Evolutionary conservation across 208 protist genomes (phyloP).

Genomic region (Wallacemonas collosoma): DNA sequence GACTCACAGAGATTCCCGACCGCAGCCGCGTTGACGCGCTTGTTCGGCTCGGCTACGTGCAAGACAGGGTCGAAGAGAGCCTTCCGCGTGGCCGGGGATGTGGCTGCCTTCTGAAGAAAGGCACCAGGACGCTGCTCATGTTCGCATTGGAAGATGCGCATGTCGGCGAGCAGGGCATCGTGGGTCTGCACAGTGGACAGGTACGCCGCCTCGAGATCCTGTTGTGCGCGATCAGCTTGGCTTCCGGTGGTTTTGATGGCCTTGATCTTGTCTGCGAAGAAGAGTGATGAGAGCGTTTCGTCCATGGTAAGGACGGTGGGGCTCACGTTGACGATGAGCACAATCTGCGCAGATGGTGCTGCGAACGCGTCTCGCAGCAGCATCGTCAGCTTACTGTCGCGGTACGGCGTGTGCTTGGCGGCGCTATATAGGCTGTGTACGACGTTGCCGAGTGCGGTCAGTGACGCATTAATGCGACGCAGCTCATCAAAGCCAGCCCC

Average conservation of each 20-base stretch:
- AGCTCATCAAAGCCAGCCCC: conserved; percentile 77
- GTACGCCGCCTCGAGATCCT: conserved; percentile 32
- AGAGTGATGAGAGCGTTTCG: conserved; percentile 81
- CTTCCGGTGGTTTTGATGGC: conserved; percentile 29
- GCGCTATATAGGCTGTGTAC: conserved; percentile 69
- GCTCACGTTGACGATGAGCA: conserved; percentile 80
- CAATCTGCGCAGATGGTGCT: conserved; percentile 46
- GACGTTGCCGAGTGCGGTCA: conserved; percentile 90
- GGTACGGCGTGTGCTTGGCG: conserved; percentile 74
- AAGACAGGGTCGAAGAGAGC: conserved; percentile 21
- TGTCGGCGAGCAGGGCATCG: conserved; percentile 53
- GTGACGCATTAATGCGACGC: conserved; percentile 87
- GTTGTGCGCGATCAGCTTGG: conserved; percentile 11
- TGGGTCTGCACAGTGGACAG: conserved; percentile 35
- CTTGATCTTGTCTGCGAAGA: conserved; percentile 88
- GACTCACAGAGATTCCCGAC: conserved; percentile 34
- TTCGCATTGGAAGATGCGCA: conserved; percentile 42
- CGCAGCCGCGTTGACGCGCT: conserved; percentile 19
- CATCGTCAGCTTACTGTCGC: conserved; percentile 85
- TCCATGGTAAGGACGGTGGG: conserved; percentile 61
- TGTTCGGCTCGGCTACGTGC: conserved; percentile 8
- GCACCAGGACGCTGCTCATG: conserved; percentile 21
- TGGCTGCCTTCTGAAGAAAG: conserved; percentile 18
- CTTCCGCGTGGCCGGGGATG: background rate
- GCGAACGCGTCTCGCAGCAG: conserved; percentile 82